Base-by-base conservation (phyloP, 129 eudicot genomes). In the Silybum marianum region DNA sequence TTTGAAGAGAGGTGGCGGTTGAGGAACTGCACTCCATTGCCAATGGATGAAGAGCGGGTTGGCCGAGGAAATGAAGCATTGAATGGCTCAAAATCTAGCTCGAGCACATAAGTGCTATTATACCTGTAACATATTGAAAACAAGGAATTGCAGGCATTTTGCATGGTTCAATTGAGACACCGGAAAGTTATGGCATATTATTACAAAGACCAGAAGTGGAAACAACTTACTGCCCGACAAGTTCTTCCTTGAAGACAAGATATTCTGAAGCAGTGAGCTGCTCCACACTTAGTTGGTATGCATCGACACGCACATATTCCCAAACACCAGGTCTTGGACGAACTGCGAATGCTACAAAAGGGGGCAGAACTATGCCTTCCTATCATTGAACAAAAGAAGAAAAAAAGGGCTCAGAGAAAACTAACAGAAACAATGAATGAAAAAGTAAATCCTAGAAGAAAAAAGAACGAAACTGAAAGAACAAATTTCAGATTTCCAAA, bases 291-390 rank as follows among this genome's bases (percentile, higher is more conserved):
- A 93, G 90, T 58, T 96, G 98, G 80, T 90, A 76, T 9, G 91
- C 96, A 39, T 96, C 91, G 3, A 96, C 92, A 32, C 98, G 98
- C 22, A 96, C 97, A 21, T 85, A 89, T 28, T 96, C 99, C 99
- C 99, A 96, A 81, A 96, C 99, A 72, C 98, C 99, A 60, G 99
- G 99, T 80, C 98, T 88, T 40, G 99, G 99, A 16, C 99, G 97
- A 70, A 96, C 82, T 14, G 99, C 98, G 78, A 96, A 75, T 73
- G 98, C 97, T 74, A 96, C 99, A 83, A 91, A 93, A 9, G 99
- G 99, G 54, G 99, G 99, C 62, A 91, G 81, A 80, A 96, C 90
- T 75, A 96, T 96, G 74, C 93, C 96, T 87, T 96, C 99, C 99
- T 96, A 72, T 36, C 74, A 72, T 74, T 77, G 30, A 46, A 51